A percentile compares a stretch with the other conserved stretches of the same genome.
Evolutionary conservation across 768 basidiomycete genomes (phyloP).

Genomic region (Phlebiopsis flavidoalba): DNA sequence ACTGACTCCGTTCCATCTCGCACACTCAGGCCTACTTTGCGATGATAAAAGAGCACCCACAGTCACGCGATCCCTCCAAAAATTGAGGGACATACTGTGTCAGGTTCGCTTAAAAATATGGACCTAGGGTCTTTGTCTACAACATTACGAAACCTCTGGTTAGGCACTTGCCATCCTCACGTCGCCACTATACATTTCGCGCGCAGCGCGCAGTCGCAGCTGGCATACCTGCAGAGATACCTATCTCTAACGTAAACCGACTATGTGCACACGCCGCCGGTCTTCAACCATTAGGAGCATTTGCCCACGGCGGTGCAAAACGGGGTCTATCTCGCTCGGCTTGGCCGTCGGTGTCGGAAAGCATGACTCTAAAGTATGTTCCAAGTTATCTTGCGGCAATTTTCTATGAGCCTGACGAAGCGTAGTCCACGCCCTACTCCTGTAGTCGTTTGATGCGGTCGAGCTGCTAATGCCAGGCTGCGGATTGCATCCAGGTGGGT

Average conservation of each 20-base stretch:
- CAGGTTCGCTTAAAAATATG: slow-evolving; percentile 42
- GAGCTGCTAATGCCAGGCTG: slow-evolving; percentile 57
- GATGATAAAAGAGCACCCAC: slow-evolving; percentile 58
- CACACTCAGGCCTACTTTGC: slow-evolving; percentile 53
- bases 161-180: slow-evolving; percentile 83
- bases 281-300: slow-evolving; percentile 88
- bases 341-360: slow-evolving; percentile 80
- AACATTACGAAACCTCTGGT: not conserved
- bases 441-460: slow-evolving; percentile 52
- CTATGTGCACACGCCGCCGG: slow-evolving; percentile 90
- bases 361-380: slow-evolving; percentile 68
- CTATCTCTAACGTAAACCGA: slow-evolving; percentile 89
- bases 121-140: not conserved
- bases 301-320: slow-evolving; percentile 79
- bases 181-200: slow-evolving; percentile 75
- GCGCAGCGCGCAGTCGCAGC: slow-evolving; percentile 85
- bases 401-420: not conserved
- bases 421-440: slow-evolving; percentile 72
- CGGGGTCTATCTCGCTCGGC: slow-evolving; percentile 82
- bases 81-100: slow-evolving; percentile 84
- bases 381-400: not conserved
- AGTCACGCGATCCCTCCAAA: slow-evolving; percentile 62
- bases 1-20: not conserved
- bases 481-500: slow-evolving; percentile 69
- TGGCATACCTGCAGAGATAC: slow-evolving; percentile 80